Evolutionary conservation across 2,329 filamentous ascomycete species (phyloP), one percentile per base, ranked within the genome.

Genomic region (Pseudogymnoascus sp.): DNA sequence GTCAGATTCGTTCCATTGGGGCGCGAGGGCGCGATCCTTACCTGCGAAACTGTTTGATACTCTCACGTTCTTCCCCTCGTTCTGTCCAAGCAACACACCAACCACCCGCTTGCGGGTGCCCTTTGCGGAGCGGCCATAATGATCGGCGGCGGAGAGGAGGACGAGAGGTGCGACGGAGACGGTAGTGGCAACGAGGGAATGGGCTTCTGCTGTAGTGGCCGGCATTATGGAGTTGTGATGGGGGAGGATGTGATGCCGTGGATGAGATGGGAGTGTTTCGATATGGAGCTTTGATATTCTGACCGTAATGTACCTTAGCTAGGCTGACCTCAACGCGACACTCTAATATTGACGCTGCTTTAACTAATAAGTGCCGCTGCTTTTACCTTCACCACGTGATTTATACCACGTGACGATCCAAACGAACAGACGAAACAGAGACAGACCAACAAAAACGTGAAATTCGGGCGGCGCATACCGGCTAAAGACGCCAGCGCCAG

Each of bases 41-140:
- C 93, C 92, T 73, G 94, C 94, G 77, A 97, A 99, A 79, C 94
- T 96, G 85, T 99, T 99, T 67, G 94, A 97, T 71, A 97, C 94
- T 68, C 94, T 87, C 74, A 97, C 94, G 72, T 91, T 92, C 78
- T 93, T 93, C 71, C 94, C 92, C 77, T 96, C 90, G 70, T 97
- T 97, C 78, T 97, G 92, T 55, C 94, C 94, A 65, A 99, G 80
- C 62, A 99, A 80, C 58, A 97, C 94, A 72, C 94, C 94, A 36
- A 99, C 93, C 37, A 97, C 94, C 73, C 94, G 86, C 80, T 88
- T 87, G 74, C 82, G 80, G 69, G 90, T 91, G 73, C 90, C 92
- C 77, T 94, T 96, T 70, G 89, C 89, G 66, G 90, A 90, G 67
- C 94, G 89, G 75, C 95, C 95, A 80, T 96, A 99, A 79, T 99